Base-by-base conservation (phyloP, 2,329 filamentous ascomycete genomes). In the Colletotrichum salicis region DNA sequence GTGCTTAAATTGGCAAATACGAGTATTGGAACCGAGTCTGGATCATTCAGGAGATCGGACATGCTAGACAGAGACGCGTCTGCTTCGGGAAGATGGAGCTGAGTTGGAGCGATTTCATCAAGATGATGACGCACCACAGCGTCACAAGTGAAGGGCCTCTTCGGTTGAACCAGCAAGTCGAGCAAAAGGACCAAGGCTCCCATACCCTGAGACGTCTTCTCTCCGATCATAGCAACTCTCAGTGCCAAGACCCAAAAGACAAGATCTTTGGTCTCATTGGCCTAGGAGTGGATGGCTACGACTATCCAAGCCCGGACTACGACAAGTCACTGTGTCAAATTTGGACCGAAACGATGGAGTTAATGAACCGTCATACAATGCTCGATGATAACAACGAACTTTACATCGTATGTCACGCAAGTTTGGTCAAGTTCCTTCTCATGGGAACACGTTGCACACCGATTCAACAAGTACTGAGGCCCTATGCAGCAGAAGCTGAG, bases 251-350 rank as follows among this genome's bases (percentile, higher is more conserved):
- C 12, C 75, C 63, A 13, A 76, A 73, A 31, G 79, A 80, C 64
- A 79, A 80, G 48, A 69, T 80, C 5, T 80, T 79, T 67, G 79
- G 76, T 0, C 74, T 80, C 1, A 64, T 79, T 27, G 76, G 79
- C 0, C 64, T 81, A 4, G 76, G 79, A 19, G 62, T 64, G 5
- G 78, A 80, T 57, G 74, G 74, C 37, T 62, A 69, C 1, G 71
- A 73, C 2, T 79, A 79, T 41, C 74, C 77, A 0, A 75, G 79
- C 52, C n/a, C 27, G 4, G 77, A 79, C 63, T 79, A 80, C 61
- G 31, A 64, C 5, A 79, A 77, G 67, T 65, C 75, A 2, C 48
- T 74, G 2, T 74, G 75, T 11, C 68, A 78, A 29, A 74, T 80
- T 7, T 81, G 76, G 78, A 74, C 71, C 1, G 76, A 80, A 59